These are phyloP conservation scores for Raffaelea albimanens DNA, from an alignment of 2,329 filamentous ascomycete species.

Conservation along the genomic window DNA sequence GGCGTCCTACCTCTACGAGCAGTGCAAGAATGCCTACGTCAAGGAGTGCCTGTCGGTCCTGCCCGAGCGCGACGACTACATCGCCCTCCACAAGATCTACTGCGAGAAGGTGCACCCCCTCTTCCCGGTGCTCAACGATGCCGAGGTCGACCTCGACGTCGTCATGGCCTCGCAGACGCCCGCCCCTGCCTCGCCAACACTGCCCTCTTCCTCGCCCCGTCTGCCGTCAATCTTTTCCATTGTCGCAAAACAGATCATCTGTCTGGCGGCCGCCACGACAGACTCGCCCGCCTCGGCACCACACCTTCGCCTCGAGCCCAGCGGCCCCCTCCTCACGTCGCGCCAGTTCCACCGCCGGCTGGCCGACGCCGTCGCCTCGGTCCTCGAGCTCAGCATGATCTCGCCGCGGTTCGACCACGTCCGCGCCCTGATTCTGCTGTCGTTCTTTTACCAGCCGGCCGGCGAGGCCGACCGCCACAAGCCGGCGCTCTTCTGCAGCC, in stretches of 20 bases:
- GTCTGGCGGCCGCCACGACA: conserved; percentile 38
- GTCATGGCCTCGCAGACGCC: background rate
- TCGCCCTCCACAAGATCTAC: conserved; percentile 34
- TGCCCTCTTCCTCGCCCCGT: background rate
- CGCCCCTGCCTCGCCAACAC: background rate
- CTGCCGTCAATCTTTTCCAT: conserved; percentile 26
- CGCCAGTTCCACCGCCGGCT: conserved; percentile 39
- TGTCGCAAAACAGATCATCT: conserved; percentile 43
- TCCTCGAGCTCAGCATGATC: conserved; percentile 44
- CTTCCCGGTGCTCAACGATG: conserved; percentile 39
- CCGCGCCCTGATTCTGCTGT: conserved; percentile 42
- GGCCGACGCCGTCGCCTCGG: conserved; percentile 37
- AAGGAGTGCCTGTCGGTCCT: conserved; percentile 34
- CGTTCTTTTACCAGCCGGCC: conserved; percentile 49
- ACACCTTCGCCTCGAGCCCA: conserved; percentile 34
- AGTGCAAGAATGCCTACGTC: conserved; percentile 11
- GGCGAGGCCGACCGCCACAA: conserved; percentile 43
- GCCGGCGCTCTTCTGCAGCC: conserved; percentile 41
- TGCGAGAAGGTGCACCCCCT: conserved; percentile 45
- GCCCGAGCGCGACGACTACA: conserved; percentile 37
- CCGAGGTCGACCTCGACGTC: conserved; percentile 16
- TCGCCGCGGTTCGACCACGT: conserved; percentile 45
- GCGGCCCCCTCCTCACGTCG: conserved; percentile 29
- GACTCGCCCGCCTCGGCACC: conserved; percentile 32
- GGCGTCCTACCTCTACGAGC: conserved; percentile 9